Evolutionary conservation across 129 eudicot genomes (phyloP), one percentile per base, ranked within the genome.

Genomic region (Pittosporum tobira): DNA sequence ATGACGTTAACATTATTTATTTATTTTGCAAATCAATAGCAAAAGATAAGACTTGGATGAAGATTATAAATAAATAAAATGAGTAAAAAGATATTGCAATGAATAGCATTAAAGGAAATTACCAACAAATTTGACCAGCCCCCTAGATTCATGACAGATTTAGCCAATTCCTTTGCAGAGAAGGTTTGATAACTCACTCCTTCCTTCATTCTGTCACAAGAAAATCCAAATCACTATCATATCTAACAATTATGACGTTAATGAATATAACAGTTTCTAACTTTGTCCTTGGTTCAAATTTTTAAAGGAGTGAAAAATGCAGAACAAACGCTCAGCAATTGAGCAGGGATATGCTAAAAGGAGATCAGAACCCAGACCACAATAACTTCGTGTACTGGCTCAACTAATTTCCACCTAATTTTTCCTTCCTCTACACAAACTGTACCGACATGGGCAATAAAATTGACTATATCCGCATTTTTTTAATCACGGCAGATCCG

Each of bases 51-150:
- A 12, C 11, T 22, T 28, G 16, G 22, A 18, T 10, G 25, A 13
- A 25, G 15, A 61, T 34, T n/a, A n/a, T n/a, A n/a, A n/a, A n/a
- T n/a, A n/a, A 48, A 31, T 1, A 36, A 60, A 27, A 22, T 47
- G 55, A 55, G 12, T 29, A 58, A 42, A 57, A 43, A n/a, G n/a
- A n/a, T n/a, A 65, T 34, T 44, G 53, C 43, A 48, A 21, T 31
- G 54, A 37, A 51, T 21, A 52, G 36, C 24, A 15, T 37, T 4
- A 21, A 10, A 6, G 49, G 24, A 13, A 16, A 23, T 38, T 81
- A 91, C 98, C 98, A 91, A 77, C 43, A 78, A 71, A 36, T 77
- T 71, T 48, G 90, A 83, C 98, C 94, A 91, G 55, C 96, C 94
- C 49, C 98, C 98, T 57, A 75, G 77, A 51, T 78, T 65, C 87